Evolutionary conservation across 2,329 filamentous ascomycete genomes (phyloP), one percentile per base, ranked within the genome.

Genomic region (Incumbomyces lentus): DNA sequence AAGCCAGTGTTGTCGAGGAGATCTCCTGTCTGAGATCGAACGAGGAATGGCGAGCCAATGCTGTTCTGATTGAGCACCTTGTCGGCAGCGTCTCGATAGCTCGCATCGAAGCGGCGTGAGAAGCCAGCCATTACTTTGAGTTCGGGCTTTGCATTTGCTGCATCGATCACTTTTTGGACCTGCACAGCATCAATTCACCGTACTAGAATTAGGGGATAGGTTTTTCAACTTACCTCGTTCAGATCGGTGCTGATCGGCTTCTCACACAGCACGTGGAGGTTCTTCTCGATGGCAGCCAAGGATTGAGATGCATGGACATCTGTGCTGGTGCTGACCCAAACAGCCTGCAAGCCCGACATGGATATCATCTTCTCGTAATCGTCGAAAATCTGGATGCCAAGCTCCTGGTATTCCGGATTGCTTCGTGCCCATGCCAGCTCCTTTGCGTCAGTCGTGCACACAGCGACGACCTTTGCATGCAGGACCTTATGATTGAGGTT

Each of bases 91-190:
- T 79, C 70, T 47, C 76, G 70, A 66, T 83, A 84, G 40, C 74
- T 79, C 35, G 69, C 65, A 55, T 84, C 81, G 65, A 84, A 84
- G 49, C 78, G 74, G 29, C 78, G 73, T 5, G 75, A 78, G 67
- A 81, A 81, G 3, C 76, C 78, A 55, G 76, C 79, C 70, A 82
- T 75, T 42, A 82, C 76, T 61, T 82, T 82, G n/a, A 79, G 68
- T 44, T 80, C 59, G 1, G 78, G 77, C 40, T 74, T 71, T 50
- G 36, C 43, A 18, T 47, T 45, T 36, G 44, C 39, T 11, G 74
- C 74, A 43, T 75, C 69, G 50, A 82, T 67, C 37, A 83, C 78
- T 18, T 69, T 64, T 65, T 79, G 71, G 45, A 26, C 22, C 22
- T 26, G 8, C 72, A 77, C 76, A 80, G 50, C 44, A 68, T 35